phyloP scores from a whole-genome alignment of 139 green algal species.

The Eudorina sp. region DNA sequence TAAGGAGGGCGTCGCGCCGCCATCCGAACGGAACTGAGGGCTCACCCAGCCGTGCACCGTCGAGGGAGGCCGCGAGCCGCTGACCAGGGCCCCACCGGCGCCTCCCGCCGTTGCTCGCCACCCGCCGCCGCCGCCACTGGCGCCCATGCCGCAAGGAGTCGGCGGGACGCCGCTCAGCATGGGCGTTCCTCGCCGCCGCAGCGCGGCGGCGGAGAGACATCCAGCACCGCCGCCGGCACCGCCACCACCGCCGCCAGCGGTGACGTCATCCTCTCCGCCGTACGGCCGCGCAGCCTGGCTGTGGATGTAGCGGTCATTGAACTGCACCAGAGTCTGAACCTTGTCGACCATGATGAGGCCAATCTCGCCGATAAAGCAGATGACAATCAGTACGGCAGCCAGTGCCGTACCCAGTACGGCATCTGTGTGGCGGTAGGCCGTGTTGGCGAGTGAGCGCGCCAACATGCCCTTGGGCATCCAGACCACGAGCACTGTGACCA shows the following conservation, averaged over 20 bases:
- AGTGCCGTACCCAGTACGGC: not conserved
- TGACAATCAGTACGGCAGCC: slow-evolving; percentile 15
- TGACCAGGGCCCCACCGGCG: not conserved
- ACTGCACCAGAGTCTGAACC: slow-evolving; percentile 45
- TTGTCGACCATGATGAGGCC: slow-evolving; percentile 40
- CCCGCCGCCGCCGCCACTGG: not conserved
- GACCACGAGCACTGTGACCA: not conserved
- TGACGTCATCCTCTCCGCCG: slow-evolving; percentile 16
- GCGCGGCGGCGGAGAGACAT: not conserved
- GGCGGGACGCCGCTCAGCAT: not conserved
- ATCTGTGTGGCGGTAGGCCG: slow-evolving; percentile 4
- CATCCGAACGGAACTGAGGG: not conserved
- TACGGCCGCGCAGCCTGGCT: not conserved
- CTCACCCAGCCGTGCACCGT: slow-evolving; percentile 7
- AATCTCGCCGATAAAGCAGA: slow-evolving; percentile 48
- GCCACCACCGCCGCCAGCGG: not conserved
- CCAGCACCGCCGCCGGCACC: not conserved
- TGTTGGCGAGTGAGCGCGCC: slow-evolving; percentile 2
- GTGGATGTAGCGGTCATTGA: slow-evolving; percentile 30
- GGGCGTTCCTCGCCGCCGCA: not conserved
- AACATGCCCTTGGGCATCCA: slow-evolving; percentile 38
- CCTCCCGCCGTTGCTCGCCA: not conserved
- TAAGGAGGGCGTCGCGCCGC: not conserved
- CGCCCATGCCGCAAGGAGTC: not conserved
- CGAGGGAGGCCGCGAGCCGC: not conserved